Base-by-base conservation (phyloP, 176 grass and related monocot genomes). In the Microstegium vimineum region DNA sequence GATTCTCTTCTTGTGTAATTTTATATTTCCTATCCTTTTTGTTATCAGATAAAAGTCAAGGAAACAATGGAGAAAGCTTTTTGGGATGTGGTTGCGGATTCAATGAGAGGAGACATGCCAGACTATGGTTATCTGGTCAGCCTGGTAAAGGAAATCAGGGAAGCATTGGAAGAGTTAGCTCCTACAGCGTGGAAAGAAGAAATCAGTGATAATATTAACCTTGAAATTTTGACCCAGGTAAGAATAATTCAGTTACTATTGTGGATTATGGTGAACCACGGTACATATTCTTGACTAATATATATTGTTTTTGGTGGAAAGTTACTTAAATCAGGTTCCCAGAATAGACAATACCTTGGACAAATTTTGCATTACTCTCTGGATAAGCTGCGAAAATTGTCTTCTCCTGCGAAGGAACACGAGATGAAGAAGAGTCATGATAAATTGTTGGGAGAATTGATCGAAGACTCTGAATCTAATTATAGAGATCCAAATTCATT, bases 51-150 rank as follows among this genome's bases (percentile, higher is more conserved):
- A 77, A 93, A 93, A 86, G 77, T 98, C 32, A 93, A 88, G 74
- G 84, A 93, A 84, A 84, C 87, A 67, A 93, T 98, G 92, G 90
- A 98, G 86, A 94, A 86, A 84, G 92, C 95, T 72, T 95, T 94
- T 83, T 98, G 92, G 95, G 95, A 98, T 36, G 56, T 79, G 74
- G 79, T 98, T 66, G 76, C 85, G 38, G 81, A 91, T 75, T 89
- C 88, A 41, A 57, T 95, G 72, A 88, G 77, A 89, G 89, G 84
- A 84, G 95, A 94, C 69, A 74, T 69, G 47, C 92, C 95, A 52
- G 88, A 98, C 65, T 95, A 94, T 27, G 82, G 87, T 73, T 83
- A 86, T 83, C 60, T 98, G 61, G 56, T 98, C 66, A 81, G 72
- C 81, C 82, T 98, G 69, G 86, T 91, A 82, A 98, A 98, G 89